A percentile compares a stretch with the other conserved stretches of the same genome.
Conservation (phyloP, 805 yeast species). For the Myxozyma vanderwaltii region DNA sequence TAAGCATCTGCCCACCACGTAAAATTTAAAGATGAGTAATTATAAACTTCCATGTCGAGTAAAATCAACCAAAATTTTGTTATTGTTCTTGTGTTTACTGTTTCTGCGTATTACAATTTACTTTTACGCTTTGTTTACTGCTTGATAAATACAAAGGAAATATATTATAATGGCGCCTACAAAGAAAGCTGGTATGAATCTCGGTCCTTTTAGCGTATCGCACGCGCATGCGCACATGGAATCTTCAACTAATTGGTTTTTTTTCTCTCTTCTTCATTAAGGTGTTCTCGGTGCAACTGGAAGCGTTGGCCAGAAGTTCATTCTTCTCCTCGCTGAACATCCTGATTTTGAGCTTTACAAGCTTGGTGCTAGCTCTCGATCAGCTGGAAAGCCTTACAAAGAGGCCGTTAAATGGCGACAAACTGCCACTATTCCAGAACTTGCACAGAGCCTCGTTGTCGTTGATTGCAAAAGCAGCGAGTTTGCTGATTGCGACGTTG, state of each 20-base stretch:
- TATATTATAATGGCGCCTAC: conserved; percentile 20
- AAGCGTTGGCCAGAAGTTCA: conserved; percentile 95
- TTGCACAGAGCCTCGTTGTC: conserved; percentile 64
- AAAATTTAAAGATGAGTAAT: background rate
- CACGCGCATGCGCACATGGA: background rate
- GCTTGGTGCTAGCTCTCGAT: conserved; percentile 89
- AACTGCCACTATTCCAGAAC: conserved; percentile 74
- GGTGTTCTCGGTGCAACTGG: conserved; percentile 99
- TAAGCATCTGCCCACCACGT: background rate
- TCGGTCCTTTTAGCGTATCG: background rate
- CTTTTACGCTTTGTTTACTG: no score
- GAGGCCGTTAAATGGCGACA: conserved; percentile 96
- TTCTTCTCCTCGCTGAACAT: conserved; percentile 77
- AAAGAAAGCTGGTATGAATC: conserved; percentile 31
- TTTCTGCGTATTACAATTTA: no score
- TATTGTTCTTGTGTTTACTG: no score
- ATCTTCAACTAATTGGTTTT: background rate
- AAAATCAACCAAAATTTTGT: background rate
- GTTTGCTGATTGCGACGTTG: conserved; percentile 88
- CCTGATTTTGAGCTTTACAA: conserved; percentile 85
- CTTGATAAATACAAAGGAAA: no score
- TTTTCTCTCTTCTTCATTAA: no score
- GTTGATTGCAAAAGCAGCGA: conserved; percentile 73
- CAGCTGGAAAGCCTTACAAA: conserved; percentile 84
- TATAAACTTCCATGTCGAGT: background rate